Evolutionary conservation across 2,329 filamentous ascomycete genomes (phyloP), one percentile per base, ranked within the genome.

Genomic region (Penicillium sp.): DNA sequence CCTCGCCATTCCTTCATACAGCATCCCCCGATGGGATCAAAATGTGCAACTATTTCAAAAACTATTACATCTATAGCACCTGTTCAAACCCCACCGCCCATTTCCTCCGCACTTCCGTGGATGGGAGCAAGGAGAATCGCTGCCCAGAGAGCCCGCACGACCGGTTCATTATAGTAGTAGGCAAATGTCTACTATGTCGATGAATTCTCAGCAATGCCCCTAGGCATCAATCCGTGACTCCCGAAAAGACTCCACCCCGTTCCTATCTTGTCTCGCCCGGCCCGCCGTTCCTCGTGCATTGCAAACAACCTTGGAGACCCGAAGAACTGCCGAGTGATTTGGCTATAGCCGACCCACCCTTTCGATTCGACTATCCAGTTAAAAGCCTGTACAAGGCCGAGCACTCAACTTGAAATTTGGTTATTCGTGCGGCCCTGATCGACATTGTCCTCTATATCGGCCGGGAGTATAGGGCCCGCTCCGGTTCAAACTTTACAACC

Each of bases 21-120:
- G 9, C 33, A 20, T 37, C 15, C 44, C 46, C 37, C 39, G 35
- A 58, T 57, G 51, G 49, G 52, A 51, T 55, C 55, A 71, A 58
- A 27, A 79, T 79, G 77, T 79, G 77, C 72, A 72, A 78, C 63
- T 87, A 84, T 64, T 86, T 82, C 62, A 87, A 86, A 62, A 88
- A 88, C 70, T 89, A 85, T 68, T 88, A 88, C 71, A 84, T 89
- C 68, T 89, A 88, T 72, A 83, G 83, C 49, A 78, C 81, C 38
- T 89, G 86, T 63, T 70, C 78, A 49, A 83, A 88, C 63, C 86
- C 85, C 0, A 81, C 81, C 35, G 76, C 80, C 13, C 86, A 89
- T 67, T 88, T 88, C 69, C 84, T 87, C 67, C 78, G 81, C 56
- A 88, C 83, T 1, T 82, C 82, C 1, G 75, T 84, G 45, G 86